These are phyloP conservation scores for Kodamaea leandrae DNA, from an alignment of 805 yeast species.

Conservation along the genomic window DNA sequence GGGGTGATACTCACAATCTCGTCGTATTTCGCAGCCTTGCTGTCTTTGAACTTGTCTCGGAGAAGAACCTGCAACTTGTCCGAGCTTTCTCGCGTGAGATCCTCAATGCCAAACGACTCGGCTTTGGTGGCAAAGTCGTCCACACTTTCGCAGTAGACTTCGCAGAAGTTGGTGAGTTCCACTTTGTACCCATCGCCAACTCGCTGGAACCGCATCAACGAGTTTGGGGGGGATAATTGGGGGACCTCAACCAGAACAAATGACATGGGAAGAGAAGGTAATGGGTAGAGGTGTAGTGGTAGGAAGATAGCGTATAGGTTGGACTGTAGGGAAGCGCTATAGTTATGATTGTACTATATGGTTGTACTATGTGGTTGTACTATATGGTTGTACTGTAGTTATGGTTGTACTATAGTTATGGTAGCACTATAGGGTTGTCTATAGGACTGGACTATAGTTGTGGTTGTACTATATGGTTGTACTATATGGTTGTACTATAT, in stretches of 20 bases:
- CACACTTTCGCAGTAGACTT: conserved; percentile 28
- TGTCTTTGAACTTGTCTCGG: not conserved
- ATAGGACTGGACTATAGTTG: no score
- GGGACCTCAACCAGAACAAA: not conserved
- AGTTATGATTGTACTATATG: no score
- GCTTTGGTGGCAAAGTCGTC: conserved; percentile 18
- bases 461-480: no score
- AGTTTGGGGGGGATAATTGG: not conserved
- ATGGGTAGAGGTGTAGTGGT: no score
- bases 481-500: no score
- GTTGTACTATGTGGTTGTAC: no score
- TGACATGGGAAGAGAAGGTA: no score
- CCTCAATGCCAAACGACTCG: conserved; percentile 26
- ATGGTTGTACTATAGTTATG: no score
- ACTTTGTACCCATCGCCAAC: conserved; percentile 18
- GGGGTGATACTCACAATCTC: not conserved
- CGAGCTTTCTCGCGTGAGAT: conserved; percentile 14
- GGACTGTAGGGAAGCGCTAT: no score
- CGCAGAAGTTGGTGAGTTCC: conserved; percentile 25
- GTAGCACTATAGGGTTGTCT: no score
- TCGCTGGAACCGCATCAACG: conserved; percentile 12
- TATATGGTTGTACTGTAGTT: no score
- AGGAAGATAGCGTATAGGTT: no score
- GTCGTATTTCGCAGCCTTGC: not conserved
- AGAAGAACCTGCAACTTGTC: conserved; percentile 17